Evolutionary conservation across 768 basidiomycete genomes (phyloP).

Genomic region (Sporobolomyces roseus): DNA sequence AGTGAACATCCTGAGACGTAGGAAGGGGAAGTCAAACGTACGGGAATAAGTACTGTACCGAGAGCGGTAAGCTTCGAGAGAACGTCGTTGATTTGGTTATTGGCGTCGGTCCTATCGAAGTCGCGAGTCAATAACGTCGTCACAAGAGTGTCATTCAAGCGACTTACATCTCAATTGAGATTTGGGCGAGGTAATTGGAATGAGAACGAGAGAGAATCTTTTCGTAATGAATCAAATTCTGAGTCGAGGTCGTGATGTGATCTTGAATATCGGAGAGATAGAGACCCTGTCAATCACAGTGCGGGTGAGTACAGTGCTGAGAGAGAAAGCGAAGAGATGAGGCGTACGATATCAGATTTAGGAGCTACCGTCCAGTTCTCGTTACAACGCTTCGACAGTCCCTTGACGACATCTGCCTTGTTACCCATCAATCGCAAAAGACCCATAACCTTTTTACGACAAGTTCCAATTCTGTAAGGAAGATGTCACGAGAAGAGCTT

Average conservation of each 20-base stretch:
- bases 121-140: neutral
- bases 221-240: constrained; percentile 98
- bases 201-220: constrained; percentile 98
- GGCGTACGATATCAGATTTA: constrained; percentile 93
- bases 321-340: constrained; percentile 55
- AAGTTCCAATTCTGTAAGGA: constrained; percentile 74
- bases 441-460: constrained; percentile 99
- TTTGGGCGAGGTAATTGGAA: constrained; percentile 98
- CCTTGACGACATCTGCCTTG: constrained; percentile 99
- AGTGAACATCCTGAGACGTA: neutral
- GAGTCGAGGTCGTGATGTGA: constrained; percentile 99
- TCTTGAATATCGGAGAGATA: constrained; percentile 56
- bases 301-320: neutral
- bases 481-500: too few relatives aligned
- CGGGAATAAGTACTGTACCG: constrained; percentile 93
- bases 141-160: neutral
- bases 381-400: constrained; percentile 93
- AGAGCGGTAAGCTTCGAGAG: constrained; percentile 93
- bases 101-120: constrained; percentile 63
- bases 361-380: constrained; percentile 99
- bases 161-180: constrained; percentile 95
- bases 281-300: constrained; percentile 20
- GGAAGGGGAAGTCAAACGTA: constrained; percentile 45
- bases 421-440: constrained; percentile 93
- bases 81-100: constrained; percentile 99